Conservation (phyloP, 352 stramenopile genomes). For the Phytopythium helicoides region DNA sequence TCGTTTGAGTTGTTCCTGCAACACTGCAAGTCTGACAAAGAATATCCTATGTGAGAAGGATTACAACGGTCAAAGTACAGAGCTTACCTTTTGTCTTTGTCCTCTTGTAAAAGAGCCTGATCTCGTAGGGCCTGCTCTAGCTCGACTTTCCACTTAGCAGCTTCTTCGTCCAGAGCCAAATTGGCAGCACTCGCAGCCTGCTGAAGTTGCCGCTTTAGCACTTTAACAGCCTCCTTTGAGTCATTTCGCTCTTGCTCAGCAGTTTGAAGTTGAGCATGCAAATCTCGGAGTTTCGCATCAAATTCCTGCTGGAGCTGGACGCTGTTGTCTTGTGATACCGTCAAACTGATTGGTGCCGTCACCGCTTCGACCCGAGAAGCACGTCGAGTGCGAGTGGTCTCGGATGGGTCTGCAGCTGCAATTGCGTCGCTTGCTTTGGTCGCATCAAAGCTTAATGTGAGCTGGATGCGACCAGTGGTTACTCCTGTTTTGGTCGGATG, state of each 20-base stretch:
- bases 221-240: constrained; percentile 46
- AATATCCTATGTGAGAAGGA: too few relatives aligned
- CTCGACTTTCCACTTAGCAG: constrained; percentile 48
- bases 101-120: constrained; percentile 36
- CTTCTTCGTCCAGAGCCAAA: constrained; percentile 24
- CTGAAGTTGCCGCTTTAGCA: constrained; percentile 45
- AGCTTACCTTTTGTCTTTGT: constrained; percentile 43
- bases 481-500: constrained; percentile 19
- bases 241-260: constrained; percentile 40
- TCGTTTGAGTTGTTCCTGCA: constrained; percentile 28
- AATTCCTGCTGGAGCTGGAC: constrained; percentile 11
- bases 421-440: constrained; percentile 26
- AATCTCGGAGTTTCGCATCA: constrained; percentile 16
- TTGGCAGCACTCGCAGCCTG: constrained; percentile 16
- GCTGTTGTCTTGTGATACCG: constrained; percentile 5
- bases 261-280: constrained; percentile 19
- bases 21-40: constrained; percentile 21
- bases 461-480: constrained; percentile 33
- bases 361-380: background rate
- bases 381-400: background rate
- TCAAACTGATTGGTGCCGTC: background rate
- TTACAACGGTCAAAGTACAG: too few relatives aligned
- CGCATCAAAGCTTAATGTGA: constrained; percentile 63
- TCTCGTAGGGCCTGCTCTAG: constrained; percentile 51
- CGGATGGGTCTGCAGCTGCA: background rate